Evolutionary conservation across 345 rosid genomes (phyloP).

Genomic region (Eucalyptus pauciflora): DNA sequence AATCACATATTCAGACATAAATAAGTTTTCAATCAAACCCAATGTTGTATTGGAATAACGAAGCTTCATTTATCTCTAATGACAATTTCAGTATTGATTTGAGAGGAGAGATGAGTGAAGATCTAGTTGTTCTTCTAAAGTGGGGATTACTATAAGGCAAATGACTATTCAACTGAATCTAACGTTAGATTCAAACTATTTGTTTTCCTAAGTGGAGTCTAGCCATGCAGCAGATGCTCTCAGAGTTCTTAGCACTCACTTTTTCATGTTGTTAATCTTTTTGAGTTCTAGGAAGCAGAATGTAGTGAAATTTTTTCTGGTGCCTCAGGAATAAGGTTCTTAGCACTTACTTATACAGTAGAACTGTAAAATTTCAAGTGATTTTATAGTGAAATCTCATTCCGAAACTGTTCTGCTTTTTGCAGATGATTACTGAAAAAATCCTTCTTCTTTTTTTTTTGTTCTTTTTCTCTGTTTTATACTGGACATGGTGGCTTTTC

Average conservation of each 20-base stretch:
- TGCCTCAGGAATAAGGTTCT: background rate
- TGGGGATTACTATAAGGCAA: background rate
- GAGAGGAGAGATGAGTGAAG: background rate
- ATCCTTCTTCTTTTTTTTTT: background rate
- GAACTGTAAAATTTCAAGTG: background rate
- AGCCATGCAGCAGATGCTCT: background rate
- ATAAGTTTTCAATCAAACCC: background rate
- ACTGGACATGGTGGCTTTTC: background rate
- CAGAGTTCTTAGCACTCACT: background rate
- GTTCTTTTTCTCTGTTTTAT: background rate
- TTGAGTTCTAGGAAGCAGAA: background rate
- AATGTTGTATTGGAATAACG: background rate
- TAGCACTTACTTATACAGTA: background rate
- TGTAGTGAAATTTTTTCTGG: background rate
- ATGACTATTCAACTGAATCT: background rate
- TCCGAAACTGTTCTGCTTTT: background rate
- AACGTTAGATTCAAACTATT: background rate
- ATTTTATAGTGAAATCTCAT: background rate
- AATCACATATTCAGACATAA: background rate
- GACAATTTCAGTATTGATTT: background rate
- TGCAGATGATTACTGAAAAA: background rate
- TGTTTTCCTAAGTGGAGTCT: background rate
- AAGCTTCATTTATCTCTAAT: background rate
- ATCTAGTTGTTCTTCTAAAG: background rate
- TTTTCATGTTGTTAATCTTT: background rate